These are phyloP conservation scores for Fusarium zealandicum DNA, from an alignment of 2,329 filamentous ascomycete species.

Conservation along the genomic window DNA sequence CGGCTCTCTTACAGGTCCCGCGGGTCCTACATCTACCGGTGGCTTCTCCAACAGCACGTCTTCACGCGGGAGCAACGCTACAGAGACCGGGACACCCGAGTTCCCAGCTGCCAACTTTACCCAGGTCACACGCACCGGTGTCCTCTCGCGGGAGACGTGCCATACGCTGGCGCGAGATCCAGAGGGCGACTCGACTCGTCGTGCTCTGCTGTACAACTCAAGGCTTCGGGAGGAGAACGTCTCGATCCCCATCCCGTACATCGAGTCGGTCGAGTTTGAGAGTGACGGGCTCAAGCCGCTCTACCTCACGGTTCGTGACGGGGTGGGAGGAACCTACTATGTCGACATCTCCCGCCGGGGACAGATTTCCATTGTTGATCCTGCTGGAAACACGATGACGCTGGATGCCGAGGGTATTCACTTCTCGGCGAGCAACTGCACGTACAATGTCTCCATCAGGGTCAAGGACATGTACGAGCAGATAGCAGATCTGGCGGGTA, in stretches of 20 bases:
- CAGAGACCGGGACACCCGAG: slow-evolving; percentile 17
- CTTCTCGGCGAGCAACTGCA: slow-evolving; percentile 46
- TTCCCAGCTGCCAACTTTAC: slow-evolving; percentile 46
- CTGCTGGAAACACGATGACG: slow-evolving; percentile 43
- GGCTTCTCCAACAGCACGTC: slow-evolving; percentile 9
- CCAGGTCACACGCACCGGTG: slow-evolving; percentile 42
- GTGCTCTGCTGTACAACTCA: slow-evolving; percentile 45
- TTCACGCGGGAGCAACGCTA: slow-evolving; percentile 15
- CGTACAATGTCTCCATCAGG: slow-evolving; percentile 44
- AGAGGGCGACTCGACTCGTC: slow-evolving; percentile 31
- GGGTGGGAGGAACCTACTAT: slow-evolving; percentile 37
- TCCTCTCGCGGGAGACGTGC: slow-evolving; percentile 42
- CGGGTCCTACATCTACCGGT: slow-evolving; percentile 15
- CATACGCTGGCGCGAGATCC: slow-evolving; percentile 41
- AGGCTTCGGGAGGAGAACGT: slow-evolving; percentile 42
- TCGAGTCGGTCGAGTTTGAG: slow-evolving; percentile 48
- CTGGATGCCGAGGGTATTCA: slow-evolving; percentile 46
- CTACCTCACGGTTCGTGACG: slow-evolving; percentile 46
- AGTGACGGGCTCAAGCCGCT: slow-evolving; percentile 43
- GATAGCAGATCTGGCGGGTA: slow-evolving; percentile 43
- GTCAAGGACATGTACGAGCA: slow-evolving; percentile 47
- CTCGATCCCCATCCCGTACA: slow-evolving; percentile 47
- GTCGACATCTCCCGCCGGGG: slow-evolving; percentile 48
- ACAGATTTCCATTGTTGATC: slow-evolving; percentile 44
- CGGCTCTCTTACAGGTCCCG: slow-evolving; percentile 21